A percentile compares a stretch with the other conserved stretches of the same genome.
Conservation (phyloP, 2,329 filamentous ascomycete species). For the Sphaerulina vaccinii region DNA sequence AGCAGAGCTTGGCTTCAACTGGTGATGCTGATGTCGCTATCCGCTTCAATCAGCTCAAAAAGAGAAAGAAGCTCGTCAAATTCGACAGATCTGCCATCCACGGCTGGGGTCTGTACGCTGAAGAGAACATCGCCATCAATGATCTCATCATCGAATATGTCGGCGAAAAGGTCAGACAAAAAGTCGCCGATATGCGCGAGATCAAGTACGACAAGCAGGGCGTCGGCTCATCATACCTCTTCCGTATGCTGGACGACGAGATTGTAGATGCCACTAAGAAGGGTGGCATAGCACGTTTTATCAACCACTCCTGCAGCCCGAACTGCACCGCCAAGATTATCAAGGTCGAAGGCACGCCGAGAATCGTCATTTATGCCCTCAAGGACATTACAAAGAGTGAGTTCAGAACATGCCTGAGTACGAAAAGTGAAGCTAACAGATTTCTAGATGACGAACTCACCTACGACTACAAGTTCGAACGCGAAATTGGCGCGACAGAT, state of each 20-base stretch:
- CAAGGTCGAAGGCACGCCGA: constrained; percentile 94
- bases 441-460: constrained; percentile 90
- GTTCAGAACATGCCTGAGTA: constrained; percentile 40
- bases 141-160: constrained; percentile 99
- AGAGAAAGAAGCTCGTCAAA: constrained; percentile 98
- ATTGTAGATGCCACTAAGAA: constrained; percentile 98
- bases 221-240: constrained; percentile 95
- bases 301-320: constrained; percentile 97
- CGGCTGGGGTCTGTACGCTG: constrained; percentile 96
- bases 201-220: constrained; percentile 90
- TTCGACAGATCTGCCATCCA: constrained; percentile 97
- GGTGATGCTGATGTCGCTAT: constrained; percentile 81
- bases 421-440: constrained; percentile 9
- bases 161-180: constrained; percentile 93
- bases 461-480: constrained; percentile 99
- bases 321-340: constrained; percentile 99
- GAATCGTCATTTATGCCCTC: constrained; percentile 97
- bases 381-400: constrained; percentile 92
- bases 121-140: constrained; percentile 94
- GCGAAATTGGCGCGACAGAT: constrained; percentile 90
- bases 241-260: constrained; percentile 96
- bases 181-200: constrained; percentile 95
- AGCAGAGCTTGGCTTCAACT: constrained; percentile 67
- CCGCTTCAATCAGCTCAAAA: constrained; percentile 98
- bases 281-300: constrained; percentile 95